Conservation (phyloP, 108 stramenopile genomes). For the Schizochytrium sp. region DNA sequence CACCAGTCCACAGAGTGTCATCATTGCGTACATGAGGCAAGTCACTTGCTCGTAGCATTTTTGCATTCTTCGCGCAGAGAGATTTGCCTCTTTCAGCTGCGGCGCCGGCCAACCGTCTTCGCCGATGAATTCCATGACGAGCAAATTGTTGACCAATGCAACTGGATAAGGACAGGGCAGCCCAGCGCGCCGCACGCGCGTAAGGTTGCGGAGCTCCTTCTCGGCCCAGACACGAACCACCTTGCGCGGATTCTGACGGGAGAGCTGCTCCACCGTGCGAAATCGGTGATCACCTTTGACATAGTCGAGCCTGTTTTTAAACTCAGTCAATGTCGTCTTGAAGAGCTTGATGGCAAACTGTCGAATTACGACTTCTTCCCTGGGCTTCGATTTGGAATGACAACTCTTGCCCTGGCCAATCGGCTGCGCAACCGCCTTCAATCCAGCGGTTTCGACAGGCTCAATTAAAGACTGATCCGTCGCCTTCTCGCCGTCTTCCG, state of each 20-base stretch:
- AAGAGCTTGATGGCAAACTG: slow-evolving; percentile 42
- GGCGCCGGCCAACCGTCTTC: slow-evolving; percentile 43
- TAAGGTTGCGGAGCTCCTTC: slow-evolving; percentile 41
- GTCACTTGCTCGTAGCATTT: slow-evolving; percentile 30
- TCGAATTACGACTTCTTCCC: not conserved
- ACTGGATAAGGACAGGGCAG: slow-evolving; percentile 40
- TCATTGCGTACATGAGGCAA: slow-evolving; percentile 25
- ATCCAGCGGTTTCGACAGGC: no score
- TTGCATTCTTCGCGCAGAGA: not conserved
- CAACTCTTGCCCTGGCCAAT: not conserved
- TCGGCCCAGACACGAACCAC: slow-evolving; percentile 40
- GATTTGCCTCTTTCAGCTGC: slow-evolving; percentile 34
- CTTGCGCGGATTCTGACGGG: slow-evolving; percentile 33
- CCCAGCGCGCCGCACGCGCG: slow-evolving; percentile 27
- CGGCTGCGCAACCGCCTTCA: no score
- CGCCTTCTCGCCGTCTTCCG: not conserved
- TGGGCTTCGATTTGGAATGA: not conserved
- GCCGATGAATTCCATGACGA: slow-evolving; percentile 48
- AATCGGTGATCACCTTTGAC: slow-evolving; percentile 40
- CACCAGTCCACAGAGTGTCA: slow-evolving; percentile 27
- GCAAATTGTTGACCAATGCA: slow-evolving; percentile 29
- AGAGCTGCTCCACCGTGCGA: not conserved
- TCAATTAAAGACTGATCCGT: not conserved
- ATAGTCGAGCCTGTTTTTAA: slow-evolving; percentile 37
- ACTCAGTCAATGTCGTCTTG: slow-evolving; percentile 47